These are phyloP conservation scores for Populus davidiana DNA, from an alignment of 345 rosid species.

Conservation along the genomic window DNA sequence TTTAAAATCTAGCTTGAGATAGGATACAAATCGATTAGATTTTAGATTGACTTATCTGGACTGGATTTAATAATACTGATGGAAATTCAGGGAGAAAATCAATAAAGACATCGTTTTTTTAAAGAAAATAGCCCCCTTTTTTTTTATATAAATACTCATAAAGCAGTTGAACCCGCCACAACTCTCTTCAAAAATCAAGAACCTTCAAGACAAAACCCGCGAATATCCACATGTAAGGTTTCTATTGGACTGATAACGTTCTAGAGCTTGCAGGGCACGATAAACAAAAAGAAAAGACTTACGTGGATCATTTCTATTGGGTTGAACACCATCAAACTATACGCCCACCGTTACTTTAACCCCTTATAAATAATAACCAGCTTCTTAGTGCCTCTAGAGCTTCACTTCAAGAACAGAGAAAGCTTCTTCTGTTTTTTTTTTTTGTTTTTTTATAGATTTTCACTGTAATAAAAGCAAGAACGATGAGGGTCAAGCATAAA, in stretches of 20 bases:
- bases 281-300: neutral
- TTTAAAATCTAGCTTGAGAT: too few species aligned
- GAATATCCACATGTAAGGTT: too few species aligned
- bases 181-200: slow-evolving; percentile 7
- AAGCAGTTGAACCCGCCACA: neutral
- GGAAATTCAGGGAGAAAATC: too few species aligned
- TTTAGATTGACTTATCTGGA: too few species aligned
- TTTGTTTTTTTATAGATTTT: neutral
- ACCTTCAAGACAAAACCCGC: slow-evolving; percentile 15
- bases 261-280: too few species aligned
- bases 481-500: slow-evolving; percentile 23
- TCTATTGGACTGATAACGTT: too few species aligned
- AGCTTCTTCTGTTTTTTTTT: neutral
- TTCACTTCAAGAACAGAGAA: neutral
- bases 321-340: slow-evolving; percentile 11
- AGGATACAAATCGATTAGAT: too few species aligned
- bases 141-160: neutral
- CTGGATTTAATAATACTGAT: too few species aligned
- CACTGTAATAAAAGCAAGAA: neutral
- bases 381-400: neutral
- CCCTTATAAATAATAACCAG: slow-evolving; percentile 3
- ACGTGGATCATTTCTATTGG: slow-evolving; percentile 28
- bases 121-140: neutral
- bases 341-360: neutral
- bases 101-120: neutral